phyloP scores from a whole-genome alignment of 2,329 filamentous ascomycete genomes.

The Hypomyces rosellus region DNA sequence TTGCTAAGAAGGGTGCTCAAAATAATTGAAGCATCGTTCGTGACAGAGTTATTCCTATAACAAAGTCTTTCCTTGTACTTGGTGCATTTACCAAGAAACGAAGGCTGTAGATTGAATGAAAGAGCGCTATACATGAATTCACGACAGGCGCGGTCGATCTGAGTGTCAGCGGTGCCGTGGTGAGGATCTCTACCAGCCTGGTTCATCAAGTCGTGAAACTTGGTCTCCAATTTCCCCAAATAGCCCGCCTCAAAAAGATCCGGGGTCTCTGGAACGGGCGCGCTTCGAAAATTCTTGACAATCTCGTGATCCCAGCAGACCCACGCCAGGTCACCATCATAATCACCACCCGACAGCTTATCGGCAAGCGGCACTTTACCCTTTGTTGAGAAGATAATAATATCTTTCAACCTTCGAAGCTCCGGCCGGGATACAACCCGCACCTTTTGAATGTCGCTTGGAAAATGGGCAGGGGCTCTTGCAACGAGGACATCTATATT shows the following conservation, averaged over 20 bases:
- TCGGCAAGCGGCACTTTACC: constrained; percentile 59
- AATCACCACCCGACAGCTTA: constrained; percentile 72
- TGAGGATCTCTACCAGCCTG: neutral
- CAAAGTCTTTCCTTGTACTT: constrained; percentile 56
- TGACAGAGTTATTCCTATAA: constrained; percentile 51
- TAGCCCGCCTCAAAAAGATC: constrained; percentile 42
- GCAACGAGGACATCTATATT: constrained; percentile 59
- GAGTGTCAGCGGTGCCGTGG: constrained; percentile 9
- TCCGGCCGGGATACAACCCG: constrained; percentile 51
- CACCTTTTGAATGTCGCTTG: constrained; percentile 67
- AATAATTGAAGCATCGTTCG: constrained; percentile 34
- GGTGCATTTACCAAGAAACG: constrained; percentile 58
- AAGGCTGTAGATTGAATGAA: constrained; percentile 49
- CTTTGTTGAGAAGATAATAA: constrained; percentile 67
- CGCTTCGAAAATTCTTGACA: constrained; percentile 61
- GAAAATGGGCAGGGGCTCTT: constrained; percentile 61
- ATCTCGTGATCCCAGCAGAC: constrained; percentile 65
- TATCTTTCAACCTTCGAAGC: constrained; percentile 64
- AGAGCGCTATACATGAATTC: constrained; percentile 50
- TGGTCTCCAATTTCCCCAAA: constrained; percentile 42
- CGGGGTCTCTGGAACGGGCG: constrained; percentile 25
- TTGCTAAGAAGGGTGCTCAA: constrained; percentile 47
- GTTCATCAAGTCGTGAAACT: constrained; percentile 38
- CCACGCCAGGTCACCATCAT: constrained; percentile 76
- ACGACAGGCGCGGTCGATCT: constrained; percentile 26